These are phyloP conservation scores for Thermomyces lanuginosus DNA, from an alignment of 2,329 filamentous ascomycete species.

Conservation along the genomic window DNA sequence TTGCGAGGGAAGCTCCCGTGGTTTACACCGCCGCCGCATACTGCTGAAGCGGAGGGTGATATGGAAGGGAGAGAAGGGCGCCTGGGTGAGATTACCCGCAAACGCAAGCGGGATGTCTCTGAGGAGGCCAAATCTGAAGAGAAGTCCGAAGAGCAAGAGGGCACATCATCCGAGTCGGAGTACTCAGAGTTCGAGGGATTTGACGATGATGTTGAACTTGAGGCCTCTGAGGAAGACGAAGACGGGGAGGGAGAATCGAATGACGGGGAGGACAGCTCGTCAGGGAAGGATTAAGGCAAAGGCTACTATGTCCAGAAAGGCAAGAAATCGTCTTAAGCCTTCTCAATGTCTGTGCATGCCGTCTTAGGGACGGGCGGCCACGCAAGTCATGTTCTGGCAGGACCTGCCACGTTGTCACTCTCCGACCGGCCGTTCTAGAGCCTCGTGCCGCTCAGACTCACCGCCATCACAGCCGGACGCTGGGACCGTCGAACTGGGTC, in stretches of 20 bases:
- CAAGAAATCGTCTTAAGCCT: too few species aligned
- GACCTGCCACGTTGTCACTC: too few species aligned
- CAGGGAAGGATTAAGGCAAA: not conserved
- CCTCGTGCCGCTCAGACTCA: too few species aligned
- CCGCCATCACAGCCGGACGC: too few species aligned
- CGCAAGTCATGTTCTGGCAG: too few species aligned
- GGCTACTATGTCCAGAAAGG: too few species aligned
- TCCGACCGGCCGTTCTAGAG: too few species aligned
- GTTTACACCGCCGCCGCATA: constrained; percentile 66
- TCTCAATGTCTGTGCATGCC: too few species aligned
- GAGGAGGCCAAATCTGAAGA: constrained; percentile 18
- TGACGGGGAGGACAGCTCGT: constrained; percentile 2
- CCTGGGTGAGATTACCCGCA: constrained; percentile 66
- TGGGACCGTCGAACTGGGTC: too few species aligned
- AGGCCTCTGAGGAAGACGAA: constrained; percentile 9
- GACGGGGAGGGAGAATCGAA: constrained; percentile 3
- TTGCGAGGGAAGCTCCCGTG: constrained; percentile 89
- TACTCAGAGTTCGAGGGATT: constrained; percentile 5
- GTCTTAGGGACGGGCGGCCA: too few species aligned
- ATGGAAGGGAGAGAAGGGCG: constrained; percentile 60
- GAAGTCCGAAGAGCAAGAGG: constrained; percentile 15
- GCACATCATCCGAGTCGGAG: too few species aligned
- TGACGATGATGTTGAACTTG: constrained; percentile 20
- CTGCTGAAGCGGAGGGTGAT: constrained; percentile 34
- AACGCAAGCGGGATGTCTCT: constrained; percentile 51